These are phyloP conservation scores for Metschnikowia continentalis DNA, from an alignment of 805 yeast genomes.

Conservation along the genomic window DNA sequence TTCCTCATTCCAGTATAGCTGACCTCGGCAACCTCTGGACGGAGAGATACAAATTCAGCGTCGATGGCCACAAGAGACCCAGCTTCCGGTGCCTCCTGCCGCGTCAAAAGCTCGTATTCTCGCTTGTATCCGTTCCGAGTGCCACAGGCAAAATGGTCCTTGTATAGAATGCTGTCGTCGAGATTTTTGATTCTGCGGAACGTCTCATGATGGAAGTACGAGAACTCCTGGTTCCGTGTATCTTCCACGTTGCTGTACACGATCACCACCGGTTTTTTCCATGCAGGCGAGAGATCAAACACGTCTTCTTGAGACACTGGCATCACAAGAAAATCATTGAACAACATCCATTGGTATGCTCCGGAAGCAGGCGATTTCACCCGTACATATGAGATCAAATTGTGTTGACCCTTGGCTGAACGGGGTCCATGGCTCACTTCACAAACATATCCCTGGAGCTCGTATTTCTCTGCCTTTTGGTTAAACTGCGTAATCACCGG, in stretches of 20 bases:
- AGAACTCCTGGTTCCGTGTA: constrained; percentile 39
- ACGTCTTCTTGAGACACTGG: constrained; percentile 75
- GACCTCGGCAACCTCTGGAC: constrained; percentile 76
- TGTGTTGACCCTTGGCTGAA: constrained; percentile 41
- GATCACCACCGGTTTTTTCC: constrained; percentile 80
- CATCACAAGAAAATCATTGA: constrained; percentile 87
- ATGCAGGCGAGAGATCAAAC: constrained; percentile 60
- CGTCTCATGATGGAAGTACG: constrained; percentile 26
- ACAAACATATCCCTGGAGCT: constrained; percentile 66
- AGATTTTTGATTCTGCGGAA: constrained; percentile 28
- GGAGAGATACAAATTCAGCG: constrained; percentile 88
- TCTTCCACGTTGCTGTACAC: constrained; percentile 55
- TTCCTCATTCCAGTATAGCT: constrained; percentile 66
- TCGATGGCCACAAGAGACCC: constrained; percentile 88
- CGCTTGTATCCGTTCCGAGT: constrained; percentile 52
- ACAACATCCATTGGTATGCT: constrained; percentile 64
- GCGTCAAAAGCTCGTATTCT: constrained; percentile 67
- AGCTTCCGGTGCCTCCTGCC: constrained; percentile 63
- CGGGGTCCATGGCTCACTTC: constrained; percentile 51
- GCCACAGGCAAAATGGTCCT: constrained; percentile 70
- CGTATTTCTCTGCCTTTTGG: constrained; percentile 46
- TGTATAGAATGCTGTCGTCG: constrained; percentile 62
- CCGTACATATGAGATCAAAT: constrained; percentile 56
- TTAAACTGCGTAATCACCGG: constrained; percentile 25
- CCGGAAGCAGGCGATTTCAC: constrained; percentile 25